phyloP scores from a whole-genome alignment of 306 rosid species.

The Oemleria cerasiformis region DNA sequence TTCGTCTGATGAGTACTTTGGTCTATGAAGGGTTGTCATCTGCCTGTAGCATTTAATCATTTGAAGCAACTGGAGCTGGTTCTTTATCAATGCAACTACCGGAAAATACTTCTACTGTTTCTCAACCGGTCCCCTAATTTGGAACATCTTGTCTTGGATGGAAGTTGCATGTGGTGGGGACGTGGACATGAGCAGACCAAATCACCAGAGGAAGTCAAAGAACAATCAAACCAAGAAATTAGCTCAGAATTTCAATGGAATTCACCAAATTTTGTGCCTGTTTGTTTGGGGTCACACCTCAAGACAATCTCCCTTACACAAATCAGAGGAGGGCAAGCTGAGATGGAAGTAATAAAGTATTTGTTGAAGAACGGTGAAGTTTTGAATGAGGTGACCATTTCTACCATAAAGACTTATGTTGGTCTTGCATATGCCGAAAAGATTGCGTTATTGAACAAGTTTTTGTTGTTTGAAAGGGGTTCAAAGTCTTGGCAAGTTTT shows the following conservation, averaged over 20 bases:
- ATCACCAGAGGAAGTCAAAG: too few species aligned
- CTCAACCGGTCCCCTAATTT: neutral
- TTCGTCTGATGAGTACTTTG: neutral
- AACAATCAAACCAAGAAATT: too few species aligned
- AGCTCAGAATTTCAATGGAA: neutral
- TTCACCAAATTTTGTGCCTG: neutral
- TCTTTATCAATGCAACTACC: neutral
- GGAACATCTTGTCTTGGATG: constrained; percentile 7
- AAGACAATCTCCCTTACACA: neutral
- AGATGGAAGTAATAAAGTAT: neutral
- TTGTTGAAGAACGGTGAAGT: neutral
- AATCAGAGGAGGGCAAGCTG: neutral
- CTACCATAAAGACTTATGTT: too few species aligned
- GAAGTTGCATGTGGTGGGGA: too few species aligned
- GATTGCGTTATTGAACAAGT: too few species aligned
- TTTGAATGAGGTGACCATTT: neutral
- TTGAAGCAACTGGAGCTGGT: neutral
- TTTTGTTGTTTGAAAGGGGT: too few species aligned
- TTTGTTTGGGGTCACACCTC: neutral
- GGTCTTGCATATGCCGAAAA: too few species aligned
- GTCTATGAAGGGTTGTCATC: neutral
- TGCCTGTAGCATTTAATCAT: neutral
- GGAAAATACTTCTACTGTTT: neutral
- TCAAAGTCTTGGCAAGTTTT: too few species aligned
- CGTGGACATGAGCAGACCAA: too few species aligned